These are phyloP conservation scores for Diacronema lutheri DNA, from an alignment of 78 protist genomes.

Conservation along the genomic window DNA sequence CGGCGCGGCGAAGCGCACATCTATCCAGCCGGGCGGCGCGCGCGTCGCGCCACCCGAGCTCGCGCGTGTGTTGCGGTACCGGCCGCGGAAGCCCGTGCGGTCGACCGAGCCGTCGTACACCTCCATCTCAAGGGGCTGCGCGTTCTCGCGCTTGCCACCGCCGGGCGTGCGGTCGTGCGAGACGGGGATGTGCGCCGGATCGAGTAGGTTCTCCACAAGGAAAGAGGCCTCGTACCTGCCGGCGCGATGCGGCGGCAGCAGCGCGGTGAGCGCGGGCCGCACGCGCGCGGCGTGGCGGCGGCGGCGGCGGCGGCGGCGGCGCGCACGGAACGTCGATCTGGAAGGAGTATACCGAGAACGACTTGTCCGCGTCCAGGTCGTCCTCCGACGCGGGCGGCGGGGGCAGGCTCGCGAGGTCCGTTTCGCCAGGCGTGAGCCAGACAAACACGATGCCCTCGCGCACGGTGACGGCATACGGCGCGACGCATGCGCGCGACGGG, in stretches of 20 bases:
- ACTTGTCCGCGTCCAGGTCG: not conserved
- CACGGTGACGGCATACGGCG: not conserved
- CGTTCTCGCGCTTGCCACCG: not conserved
- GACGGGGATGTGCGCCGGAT: not conserved
- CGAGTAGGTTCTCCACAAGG: not conserved
- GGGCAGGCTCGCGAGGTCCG: not conserved
- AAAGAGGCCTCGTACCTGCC: not conserved
- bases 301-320: too few relatives aligned
- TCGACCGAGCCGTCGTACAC: not conserved
- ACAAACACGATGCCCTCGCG: not conserved
- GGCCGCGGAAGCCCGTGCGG: not conserved
- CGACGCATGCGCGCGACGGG: not conserved
- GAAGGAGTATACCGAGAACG: not conserved
- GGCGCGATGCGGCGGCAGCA: not conserved
- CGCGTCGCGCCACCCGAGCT: not conserved
- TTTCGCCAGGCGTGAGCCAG: not conserved
- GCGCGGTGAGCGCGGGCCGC: not conserved
- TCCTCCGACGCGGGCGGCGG: not conserved
- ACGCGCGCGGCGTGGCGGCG: too few relatives aligned
- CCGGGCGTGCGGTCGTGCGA: conserved; percentile 2
- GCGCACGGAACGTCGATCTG: not conserved
- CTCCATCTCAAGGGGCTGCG: not conserved
- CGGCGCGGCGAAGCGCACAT: not conserved
- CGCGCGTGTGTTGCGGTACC: not conserved
- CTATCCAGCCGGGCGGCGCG: not conserved